Percentiles rank a stretch among this genome's conserved stretches.
These are phyloP conservation scores for Rhipidocladum racemiflorum DNA, from an alignment of 176 grass and related monocot species.

Conservation along the genomic window DNA sequence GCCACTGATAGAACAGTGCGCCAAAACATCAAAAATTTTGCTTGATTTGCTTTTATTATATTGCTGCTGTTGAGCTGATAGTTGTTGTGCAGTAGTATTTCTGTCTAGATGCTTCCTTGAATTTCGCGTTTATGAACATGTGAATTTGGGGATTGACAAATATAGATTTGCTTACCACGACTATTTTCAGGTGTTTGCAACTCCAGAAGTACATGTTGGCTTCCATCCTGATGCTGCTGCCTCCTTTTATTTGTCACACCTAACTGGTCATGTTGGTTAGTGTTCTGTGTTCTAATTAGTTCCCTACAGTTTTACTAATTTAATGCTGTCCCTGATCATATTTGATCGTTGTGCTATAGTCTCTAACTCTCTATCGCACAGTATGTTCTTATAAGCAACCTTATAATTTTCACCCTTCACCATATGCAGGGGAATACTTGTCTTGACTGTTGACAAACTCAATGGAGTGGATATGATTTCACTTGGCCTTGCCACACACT, in stretches of 20 bases:
- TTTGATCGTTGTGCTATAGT: background rate
- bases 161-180: background rate
- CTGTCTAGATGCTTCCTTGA: background rate
- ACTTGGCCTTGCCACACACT: slow-evolving; percentile 95
- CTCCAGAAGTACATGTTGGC: slow-evolving; percentile 94
- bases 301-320: background rate
- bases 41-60: background rate
- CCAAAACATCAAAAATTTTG: background rate
- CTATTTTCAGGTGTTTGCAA: slow-evolving; percentile 77
- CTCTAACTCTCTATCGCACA: background rate
- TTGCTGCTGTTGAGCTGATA: background rate
- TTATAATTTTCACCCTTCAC: slow-evolving; percentile 12
- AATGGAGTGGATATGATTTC: slow-evolving; percentile 88
- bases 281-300: background rate
- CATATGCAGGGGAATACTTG: slow-evolving; percentile 77
- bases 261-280: slow-evolving; percentile 92
- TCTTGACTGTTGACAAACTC: slow-evolving; percentile 83
- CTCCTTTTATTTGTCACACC: slow-evolving; percentile 91
- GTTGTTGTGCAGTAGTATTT: slow-evolving; percentile 5
- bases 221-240: slow-evolving; percentile 97
- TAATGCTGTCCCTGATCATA: background rate
- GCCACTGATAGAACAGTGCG: slow-evolving; percentile 88
- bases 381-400: background rate
- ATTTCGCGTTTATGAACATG: background rate
- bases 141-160: background rate